Conservation (phyloP, 129 eudicot species). For the Tagetes erecta region DNA sequence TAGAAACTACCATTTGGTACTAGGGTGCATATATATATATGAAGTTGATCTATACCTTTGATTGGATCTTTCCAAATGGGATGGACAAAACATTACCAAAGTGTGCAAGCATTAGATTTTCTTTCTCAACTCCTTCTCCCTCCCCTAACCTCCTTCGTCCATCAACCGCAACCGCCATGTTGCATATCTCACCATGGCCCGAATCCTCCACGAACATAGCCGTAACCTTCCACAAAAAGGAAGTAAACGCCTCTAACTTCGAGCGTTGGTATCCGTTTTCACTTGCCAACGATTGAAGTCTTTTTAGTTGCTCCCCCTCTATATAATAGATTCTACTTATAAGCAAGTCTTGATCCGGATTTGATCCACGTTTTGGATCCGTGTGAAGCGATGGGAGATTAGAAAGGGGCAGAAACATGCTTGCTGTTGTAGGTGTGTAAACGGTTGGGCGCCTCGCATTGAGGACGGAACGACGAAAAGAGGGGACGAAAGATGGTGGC, state of each 20-base stretch:
- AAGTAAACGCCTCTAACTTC: slow-evolving; percentile 48
- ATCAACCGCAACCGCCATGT: slow-evolving; percentile 55
- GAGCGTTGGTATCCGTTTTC: slow-evolving; percentile 31
- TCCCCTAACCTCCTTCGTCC: slow-evolving; percentile 48
- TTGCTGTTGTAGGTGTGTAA: slow-evolving; percentile 6
- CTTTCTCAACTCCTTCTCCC: slow-evolving; percentile 39
- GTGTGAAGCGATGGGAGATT: slow-evolving; percentile 10
- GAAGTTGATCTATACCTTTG: slow-evolving; percentile 18
- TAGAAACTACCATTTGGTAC: not conserved
- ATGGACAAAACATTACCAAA: slow-evolving; percentile 62
- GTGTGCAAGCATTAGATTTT: slow-evolving; percentile 34
- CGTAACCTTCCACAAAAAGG: slow-evolving; percentile 29
- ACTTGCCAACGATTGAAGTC: slow-evolving; percentile 44
- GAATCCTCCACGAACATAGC: slow-evolving; percentile 18
- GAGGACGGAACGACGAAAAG: slow-evolving; percentile 56
- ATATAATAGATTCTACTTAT: slow-evolving; percentile 42
- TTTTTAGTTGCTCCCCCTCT: slow-evolving; percentile 30
- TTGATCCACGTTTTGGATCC: not conserved
- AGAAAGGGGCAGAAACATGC: slow-evolving; percentile 17
- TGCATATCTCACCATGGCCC: slow-evolving; percentile 22
- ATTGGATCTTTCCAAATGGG: slow-evolving; percentile 44
- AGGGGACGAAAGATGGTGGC: slow-evolving; percentile 39
- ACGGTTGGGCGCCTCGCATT: slow-evolving; percentile 49
- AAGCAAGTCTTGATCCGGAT: slow-evolving; percentile 25
- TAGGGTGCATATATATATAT: not conserved